A percentile compares a stretch with the other conserved stretches of the same genome.
Evolutionary conservation across 2,329 filamentous ascomycete genomes (phyloP).

Genomic region (Sporothrix humicola): DNA sequence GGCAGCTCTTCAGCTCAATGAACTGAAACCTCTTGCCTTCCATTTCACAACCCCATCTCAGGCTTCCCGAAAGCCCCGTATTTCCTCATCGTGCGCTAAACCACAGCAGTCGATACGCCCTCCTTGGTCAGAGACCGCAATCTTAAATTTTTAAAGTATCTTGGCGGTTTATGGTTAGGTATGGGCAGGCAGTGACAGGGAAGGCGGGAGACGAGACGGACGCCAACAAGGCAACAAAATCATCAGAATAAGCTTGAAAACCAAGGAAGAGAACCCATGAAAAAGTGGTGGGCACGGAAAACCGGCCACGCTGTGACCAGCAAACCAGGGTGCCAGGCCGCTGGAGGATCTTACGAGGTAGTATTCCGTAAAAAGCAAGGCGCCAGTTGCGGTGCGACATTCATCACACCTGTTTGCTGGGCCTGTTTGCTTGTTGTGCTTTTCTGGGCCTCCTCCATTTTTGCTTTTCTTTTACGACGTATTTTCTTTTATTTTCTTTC

Average conservation of each 20-base stretch:
- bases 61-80: neutral
- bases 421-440: too few species aligned
- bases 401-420: neutral
- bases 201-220: neutral
- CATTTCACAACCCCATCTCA: neutral
- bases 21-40: too few species aligned
- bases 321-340: constrained; percentile 5
- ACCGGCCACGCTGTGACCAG: constrained; percentile 5
- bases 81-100: neutral
- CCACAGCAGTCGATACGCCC: neutral
- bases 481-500: neutral
- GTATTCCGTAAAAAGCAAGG: neutral
- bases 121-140: constrained; percentile 16
- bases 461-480: neutral
- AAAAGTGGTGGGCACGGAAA: neutral
- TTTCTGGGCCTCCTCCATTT: neutral
- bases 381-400: constrained; percentile 13
- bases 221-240: neutral
- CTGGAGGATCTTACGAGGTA: neutral
- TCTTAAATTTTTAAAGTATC: constrained; percentile 25
- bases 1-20: neutral
- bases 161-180: constrained; percentile 14
- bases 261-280: too few species aligned
- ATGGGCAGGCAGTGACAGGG: neutral
- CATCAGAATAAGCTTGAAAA: neutral